Conservation (phyloP, 768 basidiomycete species). For the Auricularia auricula-judae region DNA sequence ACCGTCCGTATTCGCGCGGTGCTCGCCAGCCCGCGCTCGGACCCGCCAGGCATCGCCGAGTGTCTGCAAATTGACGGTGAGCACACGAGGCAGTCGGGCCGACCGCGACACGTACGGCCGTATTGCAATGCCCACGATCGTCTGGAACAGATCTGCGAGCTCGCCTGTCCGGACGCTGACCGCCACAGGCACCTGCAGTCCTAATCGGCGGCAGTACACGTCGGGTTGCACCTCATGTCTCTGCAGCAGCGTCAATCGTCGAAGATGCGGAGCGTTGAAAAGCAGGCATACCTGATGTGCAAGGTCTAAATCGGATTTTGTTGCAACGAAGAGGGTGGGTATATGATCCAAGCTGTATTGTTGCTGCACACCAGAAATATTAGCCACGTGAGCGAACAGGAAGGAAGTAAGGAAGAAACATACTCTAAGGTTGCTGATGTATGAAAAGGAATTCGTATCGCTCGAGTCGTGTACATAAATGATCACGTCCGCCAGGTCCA, state of each 20-base stretch:
- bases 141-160: slow-evolving; percentile 79
- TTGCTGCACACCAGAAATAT: slow-evolving; percentile 45
- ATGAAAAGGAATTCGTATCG: slow-evolving; percentile 97
- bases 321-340: slow-evolving; percentile 95
- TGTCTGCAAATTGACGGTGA: slow-evolving; percentile 27
- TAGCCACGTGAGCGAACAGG: slow-evolving; percentile 5
- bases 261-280: background rate
- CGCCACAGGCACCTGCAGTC: slow-evolving; percentile 87
- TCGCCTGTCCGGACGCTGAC: slow-evolving; percentile 84
- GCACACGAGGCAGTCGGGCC: background rate
- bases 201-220: slow-evolving; percentile 83
- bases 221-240: slow-evolving; percentile 98
- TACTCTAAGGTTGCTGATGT: slow-evolving; percentile 92
- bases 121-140: slow-evolving; percentile 74
- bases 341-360: slow-evolving; percentile 93
- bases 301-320: slow-evolving; percentile 94
- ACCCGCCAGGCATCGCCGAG: slow-evolving; percentile 71
- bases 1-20: slow-evolving; percentile 61
- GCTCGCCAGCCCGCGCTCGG: slow-evolving; percentile 63
- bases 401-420: slow-evolving; percentile 15
- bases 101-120: slow-evolving; percentile 51
- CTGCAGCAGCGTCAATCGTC: slow-evolving; percentile 25
- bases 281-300: slow-evolving; percentile 68
- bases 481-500: slow-evolving; percentile 87
- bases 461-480: slow-evolving; percentile 95